phyloP scores from a whole-genome alignment of 768 basidiomycete species.

The Tricholoma bakamatsutake region DNA sequence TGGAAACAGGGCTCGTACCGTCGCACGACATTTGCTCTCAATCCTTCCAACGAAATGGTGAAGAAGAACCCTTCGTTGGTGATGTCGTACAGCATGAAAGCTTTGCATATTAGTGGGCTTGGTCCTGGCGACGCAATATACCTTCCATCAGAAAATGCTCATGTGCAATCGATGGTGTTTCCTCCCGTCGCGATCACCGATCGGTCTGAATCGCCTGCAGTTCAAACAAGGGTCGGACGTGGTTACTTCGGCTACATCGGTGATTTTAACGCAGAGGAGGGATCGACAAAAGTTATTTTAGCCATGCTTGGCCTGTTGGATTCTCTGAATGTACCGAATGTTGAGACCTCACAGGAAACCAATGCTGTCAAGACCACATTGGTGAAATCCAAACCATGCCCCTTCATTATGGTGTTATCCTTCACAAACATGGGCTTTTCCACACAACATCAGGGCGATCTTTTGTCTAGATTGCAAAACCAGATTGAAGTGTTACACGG shows the following conservation, averaged over 20 bases:
- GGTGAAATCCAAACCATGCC: background rate
- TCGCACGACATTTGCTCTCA: slow-evolving; percentile 14
- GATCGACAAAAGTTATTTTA: slow-evolving; percentile 27
- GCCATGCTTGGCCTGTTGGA: slow-evolving; percentile 34
- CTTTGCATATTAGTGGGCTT: slow-evolving; percentile 20
- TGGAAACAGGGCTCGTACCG: slow-evolving; percentile 23
- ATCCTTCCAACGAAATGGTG: slow-evolving; percentile 12
- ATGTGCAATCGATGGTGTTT: slow-evolving; percentile 1
- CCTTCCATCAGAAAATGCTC: slow-evolving; percentile 9
- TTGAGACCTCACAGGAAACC: background rate
- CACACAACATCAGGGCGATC: slow-evolving; percentile 10
- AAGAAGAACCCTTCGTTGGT: slow-evolving; percentile 12
- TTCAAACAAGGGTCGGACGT: slow-evolving; percentile 23
- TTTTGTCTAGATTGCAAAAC: slow-evolving; percentile 9
- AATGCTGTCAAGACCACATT: background rate
- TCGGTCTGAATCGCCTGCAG: slow-evolving; percentile 25
- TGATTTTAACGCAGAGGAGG: slow-evolving; percentile 35
- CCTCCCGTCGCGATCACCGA: slow-evolving; percentile 8
- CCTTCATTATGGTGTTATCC: slow-evolving; percentile 16
- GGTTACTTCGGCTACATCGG: slow-evolving; percentile 36
- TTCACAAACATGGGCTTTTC: slow-evolving; percentile 13
- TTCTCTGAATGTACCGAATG: background rate
- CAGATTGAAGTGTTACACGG: slow-evolving; percentile 19
- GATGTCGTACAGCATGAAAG: slow-evolving; percentile 27
- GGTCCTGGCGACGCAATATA: slow-evolving; percentile 18